Conservation (phyloP, 2,329 filamentous ascomycete species). For the Hypocrella siamensis region DNA sequence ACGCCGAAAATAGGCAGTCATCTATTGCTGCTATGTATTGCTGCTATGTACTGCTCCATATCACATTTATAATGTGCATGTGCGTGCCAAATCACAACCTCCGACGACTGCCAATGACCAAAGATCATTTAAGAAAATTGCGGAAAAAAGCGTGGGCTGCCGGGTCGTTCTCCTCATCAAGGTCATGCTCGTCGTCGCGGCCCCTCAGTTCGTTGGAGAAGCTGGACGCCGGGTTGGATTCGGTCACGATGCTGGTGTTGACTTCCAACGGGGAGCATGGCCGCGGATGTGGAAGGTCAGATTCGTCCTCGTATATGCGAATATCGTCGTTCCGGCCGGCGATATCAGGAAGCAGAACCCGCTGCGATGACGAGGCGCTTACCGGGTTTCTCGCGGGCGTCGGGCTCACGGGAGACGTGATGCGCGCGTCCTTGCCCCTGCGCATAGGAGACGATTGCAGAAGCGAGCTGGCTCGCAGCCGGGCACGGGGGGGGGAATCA, state of each 20-base stretch:
- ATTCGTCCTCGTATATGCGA: conserved; percentile 59
- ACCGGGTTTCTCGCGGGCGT: conserved; percentile 23
- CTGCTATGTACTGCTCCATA: too few species aligned
- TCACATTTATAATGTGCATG: too few species aligned
- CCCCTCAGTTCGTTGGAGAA: conserved; percentile 40
- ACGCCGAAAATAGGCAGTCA: too few species aligned
- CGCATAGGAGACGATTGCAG: conserved; percentile 47
- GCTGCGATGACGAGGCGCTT: conserved; percentile 27
- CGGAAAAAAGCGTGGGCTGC: conserved; percentile 85
- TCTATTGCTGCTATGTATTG: too few species aligned
- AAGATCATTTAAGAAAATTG: too few species aligned
- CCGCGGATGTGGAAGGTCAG: conserved; percentile 25
- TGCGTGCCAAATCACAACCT: too few species aligned
- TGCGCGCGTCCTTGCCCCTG: conserved; percentile 31
- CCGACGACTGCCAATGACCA: too few species aligned
- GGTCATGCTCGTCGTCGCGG: conserved; percentile 51
- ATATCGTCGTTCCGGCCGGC: conserved; percentile 27
- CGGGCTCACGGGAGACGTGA: conserved; percentile 62
- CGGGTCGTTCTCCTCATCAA: conserved; percentile 88
- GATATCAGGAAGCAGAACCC: conserved; percentile 25
- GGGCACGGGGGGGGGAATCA: conserved; percentile 32
- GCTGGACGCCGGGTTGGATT: conserved; percentile 31
- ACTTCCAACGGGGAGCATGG: too few species aligned
- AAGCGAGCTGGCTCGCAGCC: conserved; percentile 17
- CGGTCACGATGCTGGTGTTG: conserved; percentile 32